Evolutionary conservation across 441 rosid genomes (phyloP), one percentile per base, ranked within the genome.

Genomic region (Biscutella laevigata): DNA sequence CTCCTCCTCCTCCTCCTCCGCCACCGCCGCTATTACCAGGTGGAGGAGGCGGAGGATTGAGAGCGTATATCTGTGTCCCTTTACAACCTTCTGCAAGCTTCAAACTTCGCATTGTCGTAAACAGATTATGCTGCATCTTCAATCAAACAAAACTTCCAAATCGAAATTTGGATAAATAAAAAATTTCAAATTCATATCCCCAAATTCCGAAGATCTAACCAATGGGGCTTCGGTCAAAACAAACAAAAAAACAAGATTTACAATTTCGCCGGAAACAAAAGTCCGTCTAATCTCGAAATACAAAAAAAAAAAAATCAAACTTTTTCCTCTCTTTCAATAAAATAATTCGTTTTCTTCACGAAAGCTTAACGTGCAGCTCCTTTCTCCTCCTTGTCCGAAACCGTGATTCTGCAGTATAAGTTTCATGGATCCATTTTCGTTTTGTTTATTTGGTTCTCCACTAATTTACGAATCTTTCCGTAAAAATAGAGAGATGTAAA

Each of bases 1-100:
- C 80, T 42, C 81, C 66, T 13, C 77, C 61, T 3, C 59, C 55
- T 1, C 70, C 61, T n/a, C n/a, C n/a, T n/a, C n/a, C n/a, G n/a
- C n/a, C n/a, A n/a, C n/a, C n/a, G n/a, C n/a, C n/a, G n/a, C n/a
- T n/a, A n/a, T n/a, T n/a, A n/a, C n/a, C n/a, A n/a, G n/a, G n/a
- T n/a, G n/a, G n/a, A 63, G 41, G 53, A 37, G 59, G 72, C 1
- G 59, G 74, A 25, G 57, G 57, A 59, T 83, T 79, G 48, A 81
- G 49, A 30, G 92, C 81, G 44, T 75, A 81, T 2, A 86, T 80
- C 40, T 83, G 96, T 0, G 82, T 62, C 20, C 86, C 82, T 67
- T 85, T 88, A 68, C 89, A 92, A 28, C 91, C 87, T 46, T 92
- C 98, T 2, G 77, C 63, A 59, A 80, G 68, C 68, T 83, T 85